phyloP scores from a whole-genome alignment of 805 yeast genomes.

The Naumovozyma castellii region DNA sequence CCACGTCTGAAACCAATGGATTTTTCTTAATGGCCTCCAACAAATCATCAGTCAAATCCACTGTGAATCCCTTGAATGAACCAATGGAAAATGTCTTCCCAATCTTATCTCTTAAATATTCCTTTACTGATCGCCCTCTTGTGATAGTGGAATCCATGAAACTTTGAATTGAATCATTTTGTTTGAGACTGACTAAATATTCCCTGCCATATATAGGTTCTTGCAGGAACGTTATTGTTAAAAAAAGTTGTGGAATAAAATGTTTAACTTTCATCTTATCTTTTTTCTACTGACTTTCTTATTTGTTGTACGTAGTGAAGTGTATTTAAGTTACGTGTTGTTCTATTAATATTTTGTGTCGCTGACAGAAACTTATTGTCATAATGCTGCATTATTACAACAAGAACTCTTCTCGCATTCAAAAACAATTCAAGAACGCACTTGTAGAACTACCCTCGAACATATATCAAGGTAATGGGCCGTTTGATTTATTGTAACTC shows the following conservation, averaged over 20 bases:
- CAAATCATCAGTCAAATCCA: conserved; percentile 43
- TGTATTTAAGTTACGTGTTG: too few species aligned
- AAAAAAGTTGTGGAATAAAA: neutral
- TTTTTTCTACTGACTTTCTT: too few species aligned
- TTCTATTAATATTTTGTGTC: too few species aligned
- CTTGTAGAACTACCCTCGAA: too few species aligned
- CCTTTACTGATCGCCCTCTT: conserved; percentile 20
- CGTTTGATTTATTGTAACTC: too few species aligned
- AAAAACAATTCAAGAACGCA: too few species aligned
- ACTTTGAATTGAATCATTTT: conserved; percentile 39
- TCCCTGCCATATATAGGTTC: conserved; percentile 10
- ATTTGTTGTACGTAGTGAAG: too few species aligned
- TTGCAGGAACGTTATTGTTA: neutral
- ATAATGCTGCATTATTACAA: too few species aligned
- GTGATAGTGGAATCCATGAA: conserved; percentile 39
- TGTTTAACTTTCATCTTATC: neutral
- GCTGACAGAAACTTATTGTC: too few species aligned
- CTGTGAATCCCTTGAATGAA: conserved; percentile 59
- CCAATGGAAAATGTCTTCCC: conserved; percentile 55
- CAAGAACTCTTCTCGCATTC: too few species aligned
- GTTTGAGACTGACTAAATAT: conserved; percentile 45
- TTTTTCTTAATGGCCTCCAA: conserved; percentile 41
- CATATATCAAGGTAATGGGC: too few species aligned
- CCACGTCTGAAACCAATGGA: conserved; percentile 58
- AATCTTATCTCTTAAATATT: conserved; percentile 40